Conservation (phyloP, 1,284 basidiomycete genomes). For the Trametes versicolor region DNA sequence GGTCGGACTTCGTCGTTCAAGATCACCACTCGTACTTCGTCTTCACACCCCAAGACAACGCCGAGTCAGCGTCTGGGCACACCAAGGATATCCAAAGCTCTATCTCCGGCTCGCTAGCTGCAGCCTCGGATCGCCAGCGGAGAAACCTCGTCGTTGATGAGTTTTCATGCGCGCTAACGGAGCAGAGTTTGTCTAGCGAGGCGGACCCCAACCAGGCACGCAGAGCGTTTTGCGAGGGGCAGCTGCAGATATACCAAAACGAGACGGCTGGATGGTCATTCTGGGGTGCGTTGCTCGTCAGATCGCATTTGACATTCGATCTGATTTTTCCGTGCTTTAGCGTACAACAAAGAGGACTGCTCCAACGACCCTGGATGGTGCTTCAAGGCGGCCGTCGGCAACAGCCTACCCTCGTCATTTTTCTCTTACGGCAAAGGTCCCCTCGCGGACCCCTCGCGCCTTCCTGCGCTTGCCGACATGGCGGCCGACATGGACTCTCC, state of each 20-base stretch:
- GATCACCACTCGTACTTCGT: constrained; percentile 85
- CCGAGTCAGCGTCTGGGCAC: constrained; percentile 59
- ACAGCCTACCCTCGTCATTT: constrained; percentile 64
- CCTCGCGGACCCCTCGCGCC: constrained; percentile 33
- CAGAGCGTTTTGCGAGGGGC: constrained; percentile 67
- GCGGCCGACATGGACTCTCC: constrained; percentile 11
- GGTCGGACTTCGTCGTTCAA: constrained; percentile 77
- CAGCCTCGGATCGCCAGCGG: constrained; percentile 52
- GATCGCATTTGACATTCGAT: too few species aligned
- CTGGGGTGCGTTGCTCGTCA: constrained; percentile 63
- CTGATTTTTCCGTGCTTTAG: constrained; percentile 38
- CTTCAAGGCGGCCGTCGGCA: constrained; percentile 68
- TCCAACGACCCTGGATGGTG: constrained; percentile 72
- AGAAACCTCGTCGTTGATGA: constrained; percentile 77
- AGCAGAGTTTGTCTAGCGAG: constrained; percentile 61
- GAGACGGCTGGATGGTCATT: constrained; percentile 76
- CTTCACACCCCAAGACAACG: constrained; percentile 59
- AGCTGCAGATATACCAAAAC: constrained; percentile 69
- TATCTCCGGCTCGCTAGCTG: constrained; percentile 52
- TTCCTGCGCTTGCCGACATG: constrained; percentile 36
- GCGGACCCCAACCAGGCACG: constrained; percentile 57
- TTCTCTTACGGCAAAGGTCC: constrained; percentile 56
- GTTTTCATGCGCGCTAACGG: constrained; percentile 77
- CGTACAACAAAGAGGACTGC: constrained; percentile 71
- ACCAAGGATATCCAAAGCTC: constrained; percentile 56